A percentile compares a stretch with the other conserved stretches of the same genome.
Conservation (phyloP, 2,329 filamentous ascomycete species). For the Lachnum nothofagi region DNA sequence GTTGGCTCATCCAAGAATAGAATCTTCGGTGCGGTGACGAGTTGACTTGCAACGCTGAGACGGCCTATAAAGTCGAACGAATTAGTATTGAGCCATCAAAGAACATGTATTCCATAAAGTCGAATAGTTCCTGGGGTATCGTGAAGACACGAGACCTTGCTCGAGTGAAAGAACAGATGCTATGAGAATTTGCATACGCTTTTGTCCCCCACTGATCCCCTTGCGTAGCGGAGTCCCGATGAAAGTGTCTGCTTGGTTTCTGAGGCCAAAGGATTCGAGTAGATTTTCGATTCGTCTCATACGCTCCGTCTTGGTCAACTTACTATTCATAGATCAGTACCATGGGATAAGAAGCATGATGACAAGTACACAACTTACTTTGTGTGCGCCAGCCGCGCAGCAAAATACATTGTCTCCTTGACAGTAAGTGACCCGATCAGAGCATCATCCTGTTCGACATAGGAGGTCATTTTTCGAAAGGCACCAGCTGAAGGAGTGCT, state of each 20-base stretch:
- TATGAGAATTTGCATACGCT: no score
- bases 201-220: conserved; percentile 81
- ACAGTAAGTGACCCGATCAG: conserved; percentile 77
- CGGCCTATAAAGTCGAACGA: no score
- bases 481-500: conserved; percentile 43
- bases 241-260: conserved; percentile 62
- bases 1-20: conserved; percentile 86
- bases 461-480: conserved; percentile 64
- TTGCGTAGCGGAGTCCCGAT: conserved; percentile 79
- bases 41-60: conserved; percentile 71
- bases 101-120: no score
- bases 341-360: neutral
- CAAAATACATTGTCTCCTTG: conserved; percentile 72
- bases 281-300: conserved; percentile 60
- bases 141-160: no score
- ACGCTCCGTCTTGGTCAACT: conserved; percentile 48
- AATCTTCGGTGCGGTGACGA: conserved; percentile 76
- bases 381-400: conserved; percentile 60
- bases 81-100: no score
- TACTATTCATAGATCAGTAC: conserved; percentile 25
- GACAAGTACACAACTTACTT: conserved; percentile 36
- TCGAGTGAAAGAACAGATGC: no score
- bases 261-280: conserved; percentile 67
- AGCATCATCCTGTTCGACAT: conserved; percentile 85
- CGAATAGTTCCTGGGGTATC: no score